Evolutionary conservation across 1,139 yeast genomes (phyloP), one percentile per base, ranked within the genome.

Genomic region (Pichia sp.): DNA sequence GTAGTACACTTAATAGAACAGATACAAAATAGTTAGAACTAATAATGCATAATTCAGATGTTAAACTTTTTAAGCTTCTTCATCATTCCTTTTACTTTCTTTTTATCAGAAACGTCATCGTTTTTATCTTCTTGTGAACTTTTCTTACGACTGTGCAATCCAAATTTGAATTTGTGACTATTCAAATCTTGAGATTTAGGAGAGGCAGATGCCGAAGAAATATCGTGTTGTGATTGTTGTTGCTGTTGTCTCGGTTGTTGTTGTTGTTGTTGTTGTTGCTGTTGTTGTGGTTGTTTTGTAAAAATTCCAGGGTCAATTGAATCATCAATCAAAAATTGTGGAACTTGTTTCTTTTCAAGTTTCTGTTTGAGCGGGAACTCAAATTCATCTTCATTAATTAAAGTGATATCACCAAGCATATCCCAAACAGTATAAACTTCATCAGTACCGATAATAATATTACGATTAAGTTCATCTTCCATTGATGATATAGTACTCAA

Each of bases 381-480:
- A 44, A 59, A 52, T 18, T 56, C 55, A 7, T 55, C 59, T 37
- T 59, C 62, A 42, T 61, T 54, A 32, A 62, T 61, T 30, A 59
- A 45, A 8, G 59, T 69, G 3, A 76, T 64, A 51, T 74, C 72
- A 37, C 72, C 69, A 53, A 83, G 61, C 55, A 77, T 78, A 45
- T 71, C 69, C 11, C 67, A 58, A 0, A 97, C 95, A 10, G 85
- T 79, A 52, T 86, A 66, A 4, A 89, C 68, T 45, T 84, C 81
- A 61, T 86, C 95, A 6, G 95, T 83, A 0, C 98, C 98, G 52
- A 92, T 71, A 53, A 84, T 80, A 33, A 92, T 76, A 55, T 88
- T 96, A 61, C 81, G 83, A 57, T 84, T 79, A 51, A 78, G 72
- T 43, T 75, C 67, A 26, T 71, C 66, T 6, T 88, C 76, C 44